phyloP scores from a whole-genome alignment of 805 yeast genomes.

The Wickerhamiella australiensis region DNA sequence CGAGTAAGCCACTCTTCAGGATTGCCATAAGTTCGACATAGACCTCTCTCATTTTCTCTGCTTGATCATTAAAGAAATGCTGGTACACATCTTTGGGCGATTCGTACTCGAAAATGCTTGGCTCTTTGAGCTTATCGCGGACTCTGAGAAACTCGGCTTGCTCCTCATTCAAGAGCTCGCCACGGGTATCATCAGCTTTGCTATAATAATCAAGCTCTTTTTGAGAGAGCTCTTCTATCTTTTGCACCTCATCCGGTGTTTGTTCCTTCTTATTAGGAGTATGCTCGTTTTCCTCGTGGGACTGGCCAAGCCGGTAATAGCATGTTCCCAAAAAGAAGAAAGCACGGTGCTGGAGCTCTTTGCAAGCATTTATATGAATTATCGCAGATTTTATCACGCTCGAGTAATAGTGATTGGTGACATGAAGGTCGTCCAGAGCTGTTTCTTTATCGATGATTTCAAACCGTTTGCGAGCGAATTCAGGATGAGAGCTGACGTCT shows the following conservation, averaged over 20 bases:
- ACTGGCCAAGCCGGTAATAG: conserved; percentile 28
- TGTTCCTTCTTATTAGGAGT: no score
- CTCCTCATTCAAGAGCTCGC: conserved; percentile 37
- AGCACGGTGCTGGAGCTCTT: conserved; percentile 47
- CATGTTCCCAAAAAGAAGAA: conserved; percentile 47
- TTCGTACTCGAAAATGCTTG: conserved; percentile 6
- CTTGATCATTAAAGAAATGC: conserved; percentile 14
- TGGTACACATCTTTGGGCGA: conserved; percentile 10
- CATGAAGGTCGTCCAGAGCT: neutral
- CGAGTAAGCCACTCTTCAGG: conserved; percentile 17
- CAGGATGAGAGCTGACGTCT: conserved; percentile 2
- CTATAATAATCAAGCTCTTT: conserved; percentile 34
- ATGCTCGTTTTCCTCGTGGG: neutral
- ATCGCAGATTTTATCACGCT: neutral
- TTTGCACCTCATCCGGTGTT: conserved; percentile 12
- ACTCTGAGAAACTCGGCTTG: conserved; percentile 23
- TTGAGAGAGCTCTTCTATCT: conserved; percentile 16
- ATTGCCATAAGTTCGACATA: conserved; percentile 11
- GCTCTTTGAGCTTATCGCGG: conserved; percentile 12
- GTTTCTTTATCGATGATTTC: conserved; percentile 5
- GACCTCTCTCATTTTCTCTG: conserved; percentile 13
- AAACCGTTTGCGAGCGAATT: neutral
- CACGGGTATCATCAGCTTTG: conserved; percentile 51
- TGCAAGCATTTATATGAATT: neutral
- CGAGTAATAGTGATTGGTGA: neutral